Percentiles rank a stretch among this genome's conserved stretches.
These are phyloP conservation scores for Saturnispora sanitii DNA, from an alignment of 805 yeast species.

Conservation along the genomic window DNA sequence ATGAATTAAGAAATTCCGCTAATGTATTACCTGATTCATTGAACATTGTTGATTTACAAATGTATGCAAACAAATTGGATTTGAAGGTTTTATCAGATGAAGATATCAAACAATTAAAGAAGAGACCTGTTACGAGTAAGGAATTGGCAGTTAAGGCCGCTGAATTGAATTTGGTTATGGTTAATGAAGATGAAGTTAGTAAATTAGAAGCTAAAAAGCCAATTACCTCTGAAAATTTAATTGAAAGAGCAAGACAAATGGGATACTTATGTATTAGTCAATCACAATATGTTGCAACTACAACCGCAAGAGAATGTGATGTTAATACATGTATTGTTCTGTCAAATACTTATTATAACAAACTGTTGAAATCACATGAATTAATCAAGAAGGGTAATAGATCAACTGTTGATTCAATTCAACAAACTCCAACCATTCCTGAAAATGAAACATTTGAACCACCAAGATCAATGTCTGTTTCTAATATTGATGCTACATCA, in stretches of 20 bases:
- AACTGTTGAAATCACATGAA: constrained; percentile 37
- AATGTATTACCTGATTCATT: constrained; percentile 9
- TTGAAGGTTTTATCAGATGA: constrained; percentile 25
- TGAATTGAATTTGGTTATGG: constrained; percentile 31
- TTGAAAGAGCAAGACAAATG: constrained; percentile 32
- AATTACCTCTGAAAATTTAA: constrained; percentile 21
- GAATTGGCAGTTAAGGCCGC: constrained; percentile 31
- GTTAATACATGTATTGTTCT: constrained; percentile 47
- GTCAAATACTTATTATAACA: constrained; percentile 55
- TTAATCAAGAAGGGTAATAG: constrained; percentile 21
- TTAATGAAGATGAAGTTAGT: constrained; percentile 21
- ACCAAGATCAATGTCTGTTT: constrained; percentile 9
- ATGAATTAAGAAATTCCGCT: constrained; percentile 8
- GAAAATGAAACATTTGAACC: constrained; percentile 12
- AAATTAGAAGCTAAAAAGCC: constrained; percentile 12
- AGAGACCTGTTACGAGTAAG: constrained; percentile 22
- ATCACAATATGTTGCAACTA: constrained; percentile 52
- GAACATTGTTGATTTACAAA: constrained; percentile 12
- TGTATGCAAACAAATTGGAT: constrained; percentile 24
- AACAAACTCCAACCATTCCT: constrained; percentile 6
- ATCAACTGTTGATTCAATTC: neutral
- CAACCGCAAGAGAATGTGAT: constrained; percentile 47
- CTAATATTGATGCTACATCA: constrained; percentile 15
- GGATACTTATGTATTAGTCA: constrained; percentile 50
- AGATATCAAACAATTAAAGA: constrained; percentile 26